Evolutionary conservation across 352 stramenopile species (phyloP).

Genomic region (Plasmopara viticola): DNA sequence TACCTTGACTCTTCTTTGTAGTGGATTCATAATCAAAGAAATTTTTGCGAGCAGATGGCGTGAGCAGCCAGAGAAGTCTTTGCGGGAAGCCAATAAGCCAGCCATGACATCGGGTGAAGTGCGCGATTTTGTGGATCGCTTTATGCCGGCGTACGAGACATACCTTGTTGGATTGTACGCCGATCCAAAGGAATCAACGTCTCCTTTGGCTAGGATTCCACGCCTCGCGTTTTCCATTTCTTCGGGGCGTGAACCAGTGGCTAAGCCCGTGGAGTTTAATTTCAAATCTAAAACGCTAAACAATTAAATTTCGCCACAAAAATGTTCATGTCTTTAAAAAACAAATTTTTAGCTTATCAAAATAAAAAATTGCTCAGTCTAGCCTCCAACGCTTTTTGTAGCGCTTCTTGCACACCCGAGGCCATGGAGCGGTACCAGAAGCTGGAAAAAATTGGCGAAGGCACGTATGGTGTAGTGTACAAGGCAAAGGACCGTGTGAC

Average conservation of each 20-base stretch:
- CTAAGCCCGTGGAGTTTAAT: constrained; percentile 43
- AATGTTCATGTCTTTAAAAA: not conserved
- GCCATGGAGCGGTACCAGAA: constrained; percentile 91
- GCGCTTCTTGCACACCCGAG: constrained; percentile 4
- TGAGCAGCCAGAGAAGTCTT: constrained; percentile 65
- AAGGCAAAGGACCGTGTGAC: constrained; percentile 95
- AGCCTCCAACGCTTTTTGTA: constrained; percentile 1
- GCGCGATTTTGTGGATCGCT: constrained; percentile 82
- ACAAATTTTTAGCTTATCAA: not conserved
- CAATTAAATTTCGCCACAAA: constrained; percentile 8
- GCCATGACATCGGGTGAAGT: constrained; percentile 60
- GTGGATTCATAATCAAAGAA: constrained; percentile 4
- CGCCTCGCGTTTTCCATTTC: constrained; percentile 61
- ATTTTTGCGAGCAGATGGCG: constrained; percentile 47
- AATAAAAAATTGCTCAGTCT: not conserved
- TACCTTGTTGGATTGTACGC: constrained; percentile 63
- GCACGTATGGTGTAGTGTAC: constrained; percentile 99
- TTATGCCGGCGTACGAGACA: constrained; percentile 76
- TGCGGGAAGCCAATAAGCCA: constrained; percentile 53
- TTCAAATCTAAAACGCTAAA: constrained; percentile 32
- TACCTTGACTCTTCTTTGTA: not conserved
- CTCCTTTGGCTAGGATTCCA: constrained; percentile 26
- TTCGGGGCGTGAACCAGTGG: constrained; percentile 29
- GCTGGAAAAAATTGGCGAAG: constrained; percentile 96
- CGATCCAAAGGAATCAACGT: constrained; percentile 17